These are phyloP conservation scores for Ustulina deusta DNA, from an alignment of 2,329 filamentous ascomycete species.

Conservation along the genomic window DNA sequence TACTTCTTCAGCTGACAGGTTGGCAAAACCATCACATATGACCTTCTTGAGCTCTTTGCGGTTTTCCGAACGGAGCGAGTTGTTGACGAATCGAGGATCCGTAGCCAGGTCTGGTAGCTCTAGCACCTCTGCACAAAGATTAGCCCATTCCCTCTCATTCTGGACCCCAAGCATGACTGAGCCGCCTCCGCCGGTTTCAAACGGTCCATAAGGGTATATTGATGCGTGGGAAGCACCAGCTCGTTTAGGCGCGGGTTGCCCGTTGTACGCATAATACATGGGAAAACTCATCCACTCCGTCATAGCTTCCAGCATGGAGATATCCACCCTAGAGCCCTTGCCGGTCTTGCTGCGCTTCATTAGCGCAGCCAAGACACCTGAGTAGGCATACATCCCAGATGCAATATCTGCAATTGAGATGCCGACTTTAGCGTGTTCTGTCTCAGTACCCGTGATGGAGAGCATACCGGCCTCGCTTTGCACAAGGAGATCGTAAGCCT, in stretches of 20 bases:
- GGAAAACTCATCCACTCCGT: constrained; percentile 70
- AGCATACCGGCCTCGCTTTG: constrained; percentile 67
- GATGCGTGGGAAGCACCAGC: constrained; percentile 65
- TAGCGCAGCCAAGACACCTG: constrained; percentile 63
- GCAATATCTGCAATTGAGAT: constrained; percentile 67
- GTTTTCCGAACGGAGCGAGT: constrained; percentile 60
- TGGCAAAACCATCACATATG: constrained; percentile 58
- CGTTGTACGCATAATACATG: constrained; percentile 64
- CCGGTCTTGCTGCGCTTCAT: constrained; percentile 62
- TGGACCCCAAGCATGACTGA: constrained; percentile 69
- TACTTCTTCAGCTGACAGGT: constrained; percentile 55
- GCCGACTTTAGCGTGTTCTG: constrained; percentile 62
- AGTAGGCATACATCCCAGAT: constrained; percentile 65
- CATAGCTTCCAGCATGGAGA: constrained; percentile 70
- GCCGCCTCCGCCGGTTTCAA: constrained; percentile 60
- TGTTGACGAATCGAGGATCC: constrained; percentile 62
- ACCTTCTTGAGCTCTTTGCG: constrained; percentile 59
- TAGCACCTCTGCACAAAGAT: constrained; percentile 61
- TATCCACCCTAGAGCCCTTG: constrained; percentile 62
- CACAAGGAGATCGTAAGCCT: constrained; percentile 67
- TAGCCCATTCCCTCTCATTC: constrained; percentile 68
- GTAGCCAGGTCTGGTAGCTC: constrained; percentile 55
- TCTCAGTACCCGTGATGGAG: constrained; percentile 61
- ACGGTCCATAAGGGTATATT: constrained; percentile 69
- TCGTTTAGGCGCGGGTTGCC: constrained; percentile 56